phyloP scores from a whole-genome alignment of 495 filamentous ascomycete genomes.

The Penicillium riverlandense region DNA sequence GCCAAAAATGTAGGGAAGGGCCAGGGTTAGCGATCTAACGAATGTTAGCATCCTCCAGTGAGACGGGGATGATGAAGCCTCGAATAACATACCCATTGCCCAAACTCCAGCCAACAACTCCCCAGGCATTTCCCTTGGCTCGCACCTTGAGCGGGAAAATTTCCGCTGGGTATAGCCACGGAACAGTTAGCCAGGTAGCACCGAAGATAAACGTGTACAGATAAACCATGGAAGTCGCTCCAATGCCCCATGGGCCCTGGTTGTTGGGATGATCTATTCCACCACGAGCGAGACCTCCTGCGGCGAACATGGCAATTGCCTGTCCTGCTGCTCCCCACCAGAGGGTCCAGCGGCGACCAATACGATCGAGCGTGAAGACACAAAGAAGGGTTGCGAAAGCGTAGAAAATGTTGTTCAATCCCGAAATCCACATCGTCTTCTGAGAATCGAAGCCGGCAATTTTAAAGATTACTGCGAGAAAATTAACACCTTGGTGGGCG shows the following conservation, averaged over 20 bases:
- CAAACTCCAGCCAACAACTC: conserved; percentile 44
- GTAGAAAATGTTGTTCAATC: conserved; percentile 48
- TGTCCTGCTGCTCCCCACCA: conserved; percentile 52
- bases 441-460: conserved; percentile 12
- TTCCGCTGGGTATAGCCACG: conserved; percentile 58
- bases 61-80: background rate
- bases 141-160: conserved; percentile 58
- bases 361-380: conserved; percentile 50
- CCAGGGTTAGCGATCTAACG: conserved; percentile 8
- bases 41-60: background rate
- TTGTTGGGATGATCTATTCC: conserved; percentile 21
- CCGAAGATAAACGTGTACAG: conserved; percentile 51
- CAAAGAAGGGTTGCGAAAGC: conserved; percentile 41
- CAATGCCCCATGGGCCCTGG: conserved; percentile 33
- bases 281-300: conserved; percentile 30
- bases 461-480: conserved; percentile 4
- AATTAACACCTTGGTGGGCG: background rate
- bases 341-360: conserved; percentile 52
- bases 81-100: conserved; percentile 2
- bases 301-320: conserved; percentile 39
- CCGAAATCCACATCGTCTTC: conserved; percentile 36
- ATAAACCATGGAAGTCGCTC: conserved; percentile 45
- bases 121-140: conserved; percentile 57
- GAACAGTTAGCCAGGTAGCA: conserved; percentile 58
- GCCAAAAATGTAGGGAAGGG: conserved; percentile 26